Conservation (phyloP, 345 rosid species). For the Limnanthes douglasii region DNA sequence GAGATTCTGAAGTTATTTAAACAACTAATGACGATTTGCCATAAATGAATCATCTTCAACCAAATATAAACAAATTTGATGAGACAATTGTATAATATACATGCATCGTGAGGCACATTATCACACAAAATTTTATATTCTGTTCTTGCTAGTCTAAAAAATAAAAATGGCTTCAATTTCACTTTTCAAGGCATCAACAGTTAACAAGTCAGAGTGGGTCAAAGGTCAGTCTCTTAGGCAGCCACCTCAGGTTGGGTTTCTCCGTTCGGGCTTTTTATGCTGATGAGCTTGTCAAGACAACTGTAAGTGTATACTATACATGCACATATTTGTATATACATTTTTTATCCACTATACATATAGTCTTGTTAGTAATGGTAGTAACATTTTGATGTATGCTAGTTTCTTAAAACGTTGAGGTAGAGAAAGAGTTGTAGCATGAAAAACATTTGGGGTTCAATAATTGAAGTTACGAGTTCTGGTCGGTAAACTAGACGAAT, state of each 20-base stretch:
- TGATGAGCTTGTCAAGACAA: slow-evolving; percentile 21
- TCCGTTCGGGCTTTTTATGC: slow-evolving; percentile 12
- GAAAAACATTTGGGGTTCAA: not conserved
- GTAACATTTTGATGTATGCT: not conserved
- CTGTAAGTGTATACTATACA: slow-evolving; percentile 4
- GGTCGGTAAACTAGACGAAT: no score
- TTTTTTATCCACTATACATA: not conserved
- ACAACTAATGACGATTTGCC: slow-evolving; percentile 17
- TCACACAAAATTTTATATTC: slow-evolving; percentile 10
- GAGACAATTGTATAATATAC: slow-evolving; percentile 14
- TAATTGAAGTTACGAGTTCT: no score
- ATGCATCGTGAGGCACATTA: slow-evolving; percentile 25
- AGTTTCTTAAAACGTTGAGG: not conserved
- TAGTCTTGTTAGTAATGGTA: not conserved
- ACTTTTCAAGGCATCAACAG: slow-evolving; percentile 67
- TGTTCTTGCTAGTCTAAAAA: slow-evolving; percentile 6
- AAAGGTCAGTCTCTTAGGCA: slow-evolving; percentile 63
- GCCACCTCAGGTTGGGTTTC: slow-evolving; percentile 17
- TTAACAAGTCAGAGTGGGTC: slow-evolving; percentile 75
- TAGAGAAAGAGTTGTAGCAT: not conserved
- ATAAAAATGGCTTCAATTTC: slow-evolving; percentile 75
- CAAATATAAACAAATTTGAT: slow-evolving; percentile 27
- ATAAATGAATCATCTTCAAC: slow-evolving; percentile 54
- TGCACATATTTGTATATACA: not conserved
- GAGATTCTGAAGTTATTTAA: not conserved